Conservation (phyloP, 192 early-diverging fungal species). For the Coemansia sp. region DNA sequence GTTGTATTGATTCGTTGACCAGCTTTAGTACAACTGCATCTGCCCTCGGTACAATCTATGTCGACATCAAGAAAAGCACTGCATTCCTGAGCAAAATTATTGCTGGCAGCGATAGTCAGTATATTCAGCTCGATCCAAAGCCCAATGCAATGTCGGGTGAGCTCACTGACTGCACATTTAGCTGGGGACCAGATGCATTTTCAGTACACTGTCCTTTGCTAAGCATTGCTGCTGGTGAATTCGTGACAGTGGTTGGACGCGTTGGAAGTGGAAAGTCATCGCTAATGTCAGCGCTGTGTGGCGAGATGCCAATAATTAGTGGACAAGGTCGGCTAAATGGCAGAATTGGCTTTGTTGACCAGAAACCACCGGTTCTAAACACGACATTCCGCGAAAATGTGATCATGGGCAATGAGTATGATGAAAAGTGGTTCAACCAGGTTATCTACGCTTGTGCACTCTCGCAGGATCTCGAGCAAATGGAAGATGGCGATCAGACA, state of each 20-base stretch:
- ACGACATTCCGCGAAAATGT: neutral
- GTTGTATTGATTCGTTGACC: constrained; percentile 24
- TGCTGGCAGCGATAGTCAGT: neutral
- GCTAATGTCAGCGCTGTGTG: neutral
- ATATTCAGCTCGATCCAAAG: neutral
- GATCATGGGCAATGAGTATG: neutral
- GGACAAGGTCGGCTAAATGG: neutral
- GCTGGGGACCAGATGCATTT: constrained; percentile 33
- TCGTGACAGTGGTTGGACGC: neutral
- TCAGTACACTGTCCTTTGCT: constrained; percentile 60
- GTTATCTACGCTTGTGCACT: neutral
- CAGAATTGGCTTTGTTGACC: neutral
- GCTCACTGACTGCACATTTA: constrained; percentile 29
- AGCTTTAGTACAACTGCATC: constrained; percentile 6
- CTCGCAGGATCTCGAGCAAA: neutral
- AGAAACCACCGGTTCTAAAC: neutral
- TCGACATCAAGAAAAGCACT: neutral
- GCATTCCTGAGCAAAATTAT: constrained; percentile 10
- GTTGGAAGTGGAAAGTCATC: neutral
- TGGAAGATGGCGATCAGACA: neutral
- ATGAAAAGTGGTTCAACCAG: neutral
- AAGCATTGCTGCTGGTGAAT: neutral
- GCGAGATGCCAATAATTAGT: neutral
- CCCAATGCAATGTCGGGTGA: constrained; percentile 1
- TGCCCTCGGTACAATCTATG: neutral